Conservation (phyloP, 1,139 yeast species). For the Pichia sorboxylosa region DNA sequence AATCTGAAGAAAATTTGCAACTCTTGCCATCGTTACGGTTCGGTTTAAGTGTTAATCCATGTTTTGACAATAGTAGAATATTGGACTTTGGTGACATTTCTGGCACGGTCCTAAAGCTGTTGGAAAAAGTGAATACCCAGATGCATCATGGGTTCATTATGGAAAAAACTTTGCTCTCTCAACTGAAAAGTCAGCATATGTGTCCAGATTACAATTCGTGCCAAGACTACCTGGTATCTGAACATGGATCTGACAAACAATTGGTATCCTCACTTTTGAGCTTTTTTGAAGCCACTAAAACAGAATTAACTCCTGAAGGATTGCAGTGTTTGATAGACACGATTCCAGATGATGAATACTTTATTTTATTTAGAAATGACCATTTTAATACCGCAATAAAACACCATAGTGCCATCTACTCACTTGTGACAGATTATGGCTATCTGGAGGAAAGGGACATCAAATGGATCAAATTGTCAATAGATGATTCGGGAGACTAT, state of each 20-base stretch:
- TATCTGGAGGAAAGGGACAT: constrained; percentile 37
- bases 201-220: constrained; percentile 28
- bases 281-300: too few relatives aligned
- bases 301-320: constrained; percentile 66
- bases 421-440: constrained; percentile 65
- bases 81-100: constrained; percentile 19
- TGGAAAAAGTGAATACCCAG: constrained; percentile 30
- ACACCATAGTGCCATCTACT: constrained; percentile 36
- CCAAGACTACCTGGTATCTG: constrained; percentile 30
- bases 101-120: constrained; percentile 19
- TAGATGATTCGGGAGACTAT: constrained; percentile 60
- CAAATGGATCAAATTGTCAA: constrained; percentile 68
- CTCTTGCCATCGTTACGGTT: constrained; percentile 60
- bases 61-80: constrained; percentile 31
- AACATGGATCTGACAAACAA: too few relatives aligned
- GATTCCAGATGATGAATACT: constrained; percentile 37
- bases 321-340: not conserved
- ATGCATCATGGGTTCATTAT: constrained; percentile 45
- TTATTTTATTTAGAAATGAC: constrained; percentile 72
- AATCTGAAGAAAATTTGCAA: too few relatives aligned
- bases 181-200: constrained; percentile 18
- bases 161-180: constrained; percentile 16
- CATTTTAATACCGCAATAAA: constrained; percentile 70
- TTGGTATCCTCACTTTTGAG: too few relatives aligned
- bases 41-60: constrained; percentile 68